A percentile compares a stretch with the other conserved stretches of the same genome.
phyloP scores from a whole-genome alignment of 768 basidiomycete species.

The Clitopilus passeckerianus region DNA sequence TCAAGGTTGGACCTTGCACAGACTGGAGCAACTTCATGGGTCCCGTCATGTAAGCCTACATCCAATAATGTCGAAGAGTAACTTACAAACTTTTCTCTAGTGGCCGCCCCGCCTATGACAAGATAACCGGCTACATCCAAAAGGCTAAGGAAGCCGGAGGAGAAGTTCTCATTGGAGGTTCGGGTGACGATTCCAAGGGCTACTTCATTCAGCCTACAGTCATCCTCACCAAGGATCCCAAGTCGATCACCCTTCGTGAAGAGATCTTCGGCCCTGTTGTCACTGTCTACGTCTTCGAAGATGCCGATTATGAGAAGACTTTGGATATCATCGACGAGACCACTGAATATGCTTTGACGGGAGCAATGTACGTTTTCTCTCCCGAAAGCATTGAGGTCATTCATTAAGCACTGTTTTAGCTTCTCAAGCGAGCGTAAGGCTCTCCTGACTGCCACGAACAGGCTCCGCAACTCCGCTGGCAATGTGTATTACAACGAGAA shows the following conservation, averaged over 20 bases:
- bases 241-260: constrained; percentile 83
- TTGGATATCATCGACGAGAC: constrained; percentile 84
- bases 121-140: constrained; percentile 74
- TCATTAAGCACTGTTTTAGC: constrained; percentile 31
- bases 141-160: constrained; percentile 89
- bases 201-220: constrained; percentile 95
- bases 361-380: constrained; percentile 66
- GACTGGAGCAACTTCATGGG: constrained; percentile 90
- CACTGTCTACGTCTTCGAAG: constrained; percentile 89
- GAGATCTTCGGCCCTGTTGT: constrained; percentile 98
- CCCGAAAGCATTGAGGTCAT: background rate
- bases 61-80: background rate
- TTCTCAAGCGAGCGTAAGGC: constrained; percentile 82
- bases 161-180: constrained; percentile 84
- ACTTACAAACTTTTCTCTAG: constrained; percentile 29
- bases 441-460: constrained; percentile 74
- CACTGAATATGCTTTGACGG: constrained; percentile 90
- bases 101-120: constrained; percentile 84
- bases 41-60: constrained; percentile 76
- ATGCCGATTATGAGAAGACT: constrained; percentile 81
- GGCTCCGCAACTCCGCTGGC: constrained; percentile 86
- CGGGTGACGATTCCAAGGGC: constrained; percentile 87
- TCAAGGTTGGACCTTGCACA: constrained; percentile 74
- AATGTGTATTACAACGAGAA: constrained; percentile 99
- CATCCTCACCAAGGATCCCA: constrained; percentile 88